phyloP scores from a whole-genome alignment of 169 alveolate species.

The Eimeria maxima region DNA sequence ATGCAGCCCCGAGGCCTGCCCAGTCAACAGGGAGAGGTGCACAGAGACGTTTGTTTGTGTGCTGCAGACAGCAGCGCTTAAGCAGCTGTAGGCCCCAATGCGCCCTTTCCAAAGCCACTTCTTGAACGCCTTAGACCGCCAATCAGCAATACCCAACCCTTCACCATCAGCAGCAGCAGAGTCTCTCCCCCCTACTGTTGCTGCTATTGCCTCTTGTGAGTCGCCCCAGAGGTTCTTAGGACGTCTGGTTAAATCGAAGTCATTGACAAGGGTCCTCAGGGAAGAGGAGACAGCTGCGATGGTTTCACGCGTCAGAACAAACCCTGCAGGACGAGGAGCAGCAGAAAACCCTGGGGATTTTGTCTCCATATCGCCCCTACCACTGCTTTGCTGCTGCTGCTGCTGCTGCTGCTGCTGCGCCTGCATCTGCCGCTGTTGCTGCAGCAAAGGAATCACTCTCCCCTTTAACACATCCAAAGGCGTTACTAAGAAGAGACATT shows the following conservation, averaged over 20 bases:
- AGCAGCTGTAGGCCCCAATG: slow-evolving; percentile 11
- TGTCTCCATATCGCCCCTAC: background rate
- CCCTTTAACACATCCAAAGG: background rate
- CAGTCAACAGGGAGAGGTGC: background rate
- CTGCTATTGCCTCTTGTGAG: background rate
- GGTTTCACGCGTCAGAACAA: background rate
- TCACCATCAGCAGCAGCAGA: background rate
- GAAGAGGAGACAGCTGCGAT: slow-evolving; percentile 7
- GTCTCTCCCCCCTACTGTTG: background rate
- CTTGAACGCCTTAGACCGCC: background rate
- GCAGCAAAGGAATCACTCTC: slow-evolving; percentile 14
- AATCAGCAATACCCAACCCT: too few relatives aligned
- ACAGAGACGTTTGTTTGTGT: slow-evolving; percentile 9
- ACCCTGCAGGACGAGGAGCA: background rate
- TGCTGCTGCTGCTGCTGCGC: slow-evolving; percentile 55
- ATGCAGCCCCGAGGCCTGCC: background rate
- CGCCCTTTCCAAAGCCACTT: background rate
- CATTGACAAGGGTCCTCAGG: background rate
- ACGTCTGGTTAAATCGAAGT: background rate
- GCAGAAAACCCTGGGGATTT: background rate
- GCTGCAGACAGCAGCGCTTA: slow-evolving; percentile 43
- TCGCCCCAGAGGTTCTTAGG: background rate
- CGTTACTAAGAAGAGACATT: slow-evolving; percentile 13
- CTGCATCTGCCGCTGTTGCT: slow-evolving; percentile 31
- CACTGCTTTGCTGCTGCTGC: slow-evolving; percentile 3